Evolutionary conservation across 1,284 basidiomycete genomes (phyloP).

Genomic region (Trametes polyzona): DNA sequence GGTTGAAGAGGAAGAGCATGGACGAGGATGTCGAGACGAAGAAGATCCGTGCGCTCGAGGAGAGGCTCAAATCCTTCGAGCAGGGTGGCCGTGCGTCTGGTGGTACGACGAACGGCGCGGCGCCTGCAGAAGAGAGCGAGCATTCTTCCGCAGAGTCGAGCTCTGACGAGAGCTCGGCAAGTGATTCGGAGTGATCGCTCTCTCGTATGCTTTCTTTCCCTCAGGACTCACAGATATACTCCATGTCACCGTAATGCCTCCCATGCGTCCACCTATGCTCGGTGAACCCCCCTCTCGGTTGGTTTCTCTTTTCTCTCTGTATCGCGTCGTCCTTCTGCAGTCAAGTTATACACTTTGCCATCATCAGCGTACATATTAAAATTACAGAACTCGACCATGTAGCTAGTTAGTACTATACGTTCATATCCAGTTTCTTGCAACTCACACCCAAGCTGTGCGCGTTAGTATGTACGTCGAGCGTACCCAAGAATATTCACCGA

Average conservation of each 20-base stretch:
- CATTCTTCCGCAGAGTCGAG: conserved; percentile 74
- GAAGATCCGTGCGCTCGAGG: conserved; percentile 88
- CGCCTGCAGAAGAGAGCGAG: conserved; percentile 61
- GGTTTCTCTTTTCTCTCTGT: conserved; percentile 11
- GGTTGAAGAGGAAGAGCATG: conserved; percentile 89
- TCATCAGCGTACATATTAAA: conserved; percentile 36
- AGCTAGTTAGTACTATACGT: conserved; percentile 41
- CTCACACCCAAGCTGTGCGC: neutral
- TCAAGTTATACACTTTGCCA: conserved; percentile 24
- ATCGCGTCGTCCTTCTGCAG: neutral
- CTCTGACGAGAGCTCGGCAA: conserved; percentile 75
- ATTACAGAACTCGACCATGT: conserved; percentile 40
- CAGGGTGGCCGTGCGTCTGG: conserved; percentile 47
- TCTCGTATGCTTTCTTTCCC: neutral
- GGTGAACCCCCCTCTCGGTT: conserved; percentile 13
- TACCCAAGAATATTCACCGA: no score
- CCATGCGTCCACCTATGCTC: conserved; percentile 21
- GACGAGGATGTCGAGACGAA: conserved; percentile 88
- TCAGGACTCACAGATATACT: conserved; percentile 20
- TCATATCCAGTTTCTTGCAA: conserved; percentile 26
- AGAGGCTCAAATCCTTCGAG: conserved; percentile 78
- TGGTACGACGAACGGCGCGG: conserved; percentile 36
- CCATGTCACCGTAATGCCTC: conserved; percentile 26
- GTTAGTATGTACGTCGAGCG: neutral
- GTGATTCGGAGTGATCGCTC: conserved; percentile 72